Conservation (phyloP, 306 rosid species). For the Prunus salicina region DNA sequence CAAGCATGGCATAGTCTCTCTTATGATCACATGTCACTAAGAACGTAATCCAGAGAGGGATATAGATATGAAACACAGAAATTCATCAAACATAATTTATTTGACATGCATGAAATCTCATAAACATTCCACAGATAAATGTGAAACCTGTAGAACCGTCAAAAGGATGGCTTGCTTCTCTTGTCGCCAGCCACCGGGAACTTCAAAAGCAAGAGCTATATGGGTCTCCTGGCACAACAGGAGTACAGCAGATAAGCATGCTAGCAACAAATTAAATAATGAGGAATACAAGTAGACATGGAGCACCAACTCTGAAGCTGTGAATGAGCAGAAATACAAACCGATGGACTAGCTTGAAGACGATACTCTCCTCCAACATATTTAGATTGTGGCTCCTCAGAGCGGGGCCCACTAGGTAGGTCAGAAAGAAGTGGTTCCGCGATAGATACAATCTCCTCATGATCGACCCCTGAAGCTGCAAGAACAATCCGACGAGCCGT, state of each 20-base stretch:
- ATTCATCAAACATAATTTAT: slow-evolving; percentile 9
- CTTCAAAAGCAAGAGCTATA: slow-evolving; percentile 95
- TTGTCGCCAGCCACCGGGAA: slow-evolving; percentile 92
- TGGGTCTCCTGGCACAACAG: slow-evolving; percentile 61
- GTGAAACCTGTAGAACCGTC: slow-evolving; percentile 88
- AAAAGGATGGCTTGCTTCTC: slow-evolving; percentile 83
- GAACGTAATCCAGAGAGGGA: neutral
- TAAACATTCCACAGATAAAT: slow-evolving; percentile 8
- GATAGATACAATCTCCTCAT: slow-evolving; percentile 73
- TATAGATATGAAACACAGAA: neutral
- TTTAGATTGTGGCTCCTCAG: slow-evolving; percentile 60
- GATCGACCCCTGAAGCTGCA: slow-evolving; percentile 93
- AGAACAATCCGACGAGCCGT: slow-evolving; percentile 94
- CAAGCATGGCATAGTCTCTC: neutral
- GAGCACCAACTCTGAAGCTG: neutral
- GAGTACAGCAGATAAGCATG: slow-evolving; percentile 18
- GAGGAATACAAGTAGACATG: neutral
- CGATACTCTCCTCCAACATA: slow-evolving; percentile 97
- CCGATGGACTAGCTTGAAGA: slow-evolving; percentile 73
- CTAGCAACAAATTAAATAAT: neutral
- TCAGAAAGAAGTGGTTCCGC: slow-evolving; percentile 93
- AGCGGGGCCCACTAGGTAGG: slow-evolving; percentile 54
- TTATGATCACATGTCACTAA: neutral
- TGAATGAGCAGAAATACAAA: slow-evolving; percentile 31
- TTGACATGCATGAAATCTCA: slow-evolving; percentile 8